Evolutionary conservation across 2,329 filamentous ascomycete species (phyloP), one percentile per base, ranked within the genome.

Genomic region (Malbranchea cinnamomea): DNA sequence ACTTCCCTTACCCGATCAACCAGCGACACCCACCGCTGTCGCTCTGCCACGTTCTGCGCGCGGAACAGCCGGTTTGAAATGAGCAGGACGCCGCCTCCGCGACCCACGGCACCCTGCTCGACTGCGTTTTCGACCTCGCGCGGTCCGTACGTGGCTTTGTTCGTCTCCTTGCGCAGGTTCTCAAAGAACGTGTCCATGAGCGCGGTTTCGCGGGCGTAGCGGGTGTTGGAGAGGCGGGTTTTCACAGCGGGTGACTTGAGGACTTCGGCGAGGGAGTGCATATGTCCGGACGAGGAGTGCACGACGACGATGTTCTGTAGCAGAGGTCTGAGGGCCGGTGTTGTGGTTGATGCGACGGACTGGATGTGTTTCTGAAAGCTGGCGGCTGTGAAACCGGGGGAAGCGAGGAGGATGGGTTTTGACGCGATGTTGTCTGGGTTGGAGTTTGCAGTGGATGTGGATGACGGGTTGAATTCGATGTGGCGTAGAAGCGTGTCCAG

Each of bases 31-130:
- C 85, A 95, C 39, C 74, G 70, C 49, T 76, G 80, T 41, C 89
- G 66, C 35, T 74, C 76, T 1, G 63, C 67, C 4, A 94, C 67
- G 34, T 91, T 75, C 44, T 87, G 71, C 40, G 78, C 84, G 28
- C 89, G 68, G 53, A 98, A 95, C 1, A 95, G 61, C 1, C 74
- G 70, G 52, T 94, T 92, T 41, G 78, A 91, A 45, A 98, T 76
- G 32, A 98, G 62, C 28, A 98, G 56, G 2, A 84, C 71, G 8
- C 84, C 85, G 1, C 85, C 85, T 6, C 85, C 83, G 9, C 78
- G 68, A 1, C 85, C 85, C 0, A 95, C 83, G 0, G 85, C 89
- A 2, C 87, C 87, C 43, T 89, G 81, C 7, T 74, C 74, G 3
- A 94, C 76, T 0, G 87, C 87, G 37, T 70, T 71, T 47, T 82